Evolutionary conservation across 164 flowering plant species (phyloP).

Genomic region (Houttuynia cordata): DNA sequence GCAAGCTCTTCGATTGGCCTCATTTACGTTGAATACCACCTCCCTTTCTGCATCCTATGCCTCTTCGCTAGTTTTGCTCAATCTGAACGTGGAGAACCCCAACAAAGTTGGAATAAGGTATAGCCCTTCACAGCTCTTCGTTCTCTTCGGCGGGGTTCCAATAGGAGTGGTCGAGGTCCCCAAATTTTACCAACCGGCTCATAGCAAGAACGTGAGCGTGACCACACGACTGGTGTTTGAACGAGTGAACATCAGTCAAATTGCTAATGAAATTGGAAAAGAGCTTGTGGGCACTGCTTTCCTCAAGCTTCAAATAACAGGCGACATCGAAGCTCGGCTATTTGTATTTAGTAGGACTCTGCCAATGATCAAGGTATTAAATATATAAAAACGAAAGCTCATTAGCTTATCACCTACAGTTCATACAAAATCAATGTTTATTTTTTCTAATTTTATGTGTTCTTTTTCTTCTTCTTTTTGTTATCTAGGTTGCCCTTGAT

Average conservation of each 20-base stretch:
- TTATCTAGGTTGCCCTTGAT: constrained; percentile 21
- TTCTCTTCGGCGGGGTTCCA: constrained; percentile 20
- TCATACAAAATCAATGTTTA: neutral
- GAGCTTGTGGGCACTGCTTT: neutral
- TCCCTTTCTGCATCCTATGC: constrained; percentile 13
- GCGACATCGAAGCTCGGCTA: constrained; percentile 25
- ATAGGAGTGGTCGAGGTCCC: constrained; percentile 30
- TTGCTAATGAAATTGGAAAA: neutral
- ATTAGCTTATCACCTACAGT: neutral
- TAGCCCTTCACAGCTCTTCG: constrained; percentile 16
- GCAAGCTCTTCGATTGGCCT: constrained; percentile 18
- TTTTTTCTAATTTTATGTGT: no score
- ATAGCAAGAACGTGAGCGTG: constrained; percentile 30
- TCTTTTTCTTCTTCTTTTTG: neutral
- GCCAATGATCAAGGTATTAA: constrained; percentile 31
- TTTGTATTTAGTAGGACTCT: constrained; percentile 15
- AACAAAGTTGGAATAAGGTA: constrained; percentile 34
- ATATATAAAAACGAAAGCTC: neutral
- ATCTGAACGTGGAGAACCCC: constrained; percentile 28
- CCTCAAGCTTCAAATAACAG: constrained; percentile 18
- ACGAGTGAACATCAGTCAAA: constrained; percentile 17
- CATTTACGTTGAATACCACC: constrained; percentile 16
- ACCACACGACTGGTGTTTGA: constrained; percentile 13
- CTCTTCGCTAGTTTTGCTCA: constrained; percentile 25
- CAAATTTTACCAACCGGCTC: constrained; percentile 32